A percentile compares a stretch with the other conserved stretches of the same genome.
Evolutionary conservation across 2,329 filamentous ascomycete genomes (phyloP).

Genomic region (Trichoderma simmonsii): DNA sequence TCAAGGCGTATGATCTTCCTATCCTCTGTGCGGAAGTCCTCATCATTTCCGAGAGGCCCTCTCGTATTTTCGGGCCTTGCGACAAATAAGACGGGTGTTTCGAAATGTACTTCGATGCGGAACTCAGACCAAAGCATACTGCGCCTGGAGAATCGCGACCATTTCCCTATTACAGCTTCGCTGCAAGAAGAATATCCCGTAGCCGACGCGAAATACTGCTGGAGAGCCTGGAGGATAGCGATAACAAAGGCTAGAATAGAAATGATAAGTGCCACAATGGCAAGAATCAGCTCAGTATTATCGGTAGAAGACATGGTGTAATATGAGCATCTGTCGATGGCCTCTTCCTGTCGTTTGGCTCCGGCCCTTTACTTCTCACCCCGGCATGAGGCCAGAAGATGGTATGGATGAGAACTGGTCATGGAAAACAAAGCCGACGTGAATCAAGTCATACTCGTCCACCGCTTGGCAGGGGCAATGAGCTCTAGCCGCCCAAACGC

Average conservation of each 20-base stretch:
- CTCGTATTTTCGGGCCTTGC: neutral
- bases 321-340: neutral
- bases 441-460: neutral
- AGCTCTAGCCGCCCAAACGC: neutral
- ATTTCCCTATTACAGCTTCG: neutral
- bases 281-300: neutral
- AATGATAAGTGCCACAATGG: neutral
- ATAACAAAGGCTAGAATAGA: neutral
- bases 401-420: neutral
- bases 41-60: neutral
- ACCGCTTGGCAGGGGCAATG: neutral
- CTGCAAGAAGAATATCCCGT: neutral
- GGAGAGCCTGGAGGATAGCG: neutral
- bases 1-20: neutral
- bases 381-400: too few relatives aligned
- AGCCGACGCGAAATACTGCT: neutral
- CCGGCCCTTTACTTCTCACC: neutral
- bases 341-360: neutral
- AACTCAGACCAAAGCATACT: neutral
- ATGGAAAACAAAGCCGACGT: neutral
- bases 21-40: neutral
- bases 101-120: neutral
- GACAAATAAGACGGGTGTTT: neutral
- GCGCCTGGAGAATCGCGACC: neutral
- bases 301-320: neutral